These are phyloP conservation scores for Fusarium xylarioides DNA, from an alignment of 2,329 filamentous ascomycete species.

Conservation along the genomic window DNA sequence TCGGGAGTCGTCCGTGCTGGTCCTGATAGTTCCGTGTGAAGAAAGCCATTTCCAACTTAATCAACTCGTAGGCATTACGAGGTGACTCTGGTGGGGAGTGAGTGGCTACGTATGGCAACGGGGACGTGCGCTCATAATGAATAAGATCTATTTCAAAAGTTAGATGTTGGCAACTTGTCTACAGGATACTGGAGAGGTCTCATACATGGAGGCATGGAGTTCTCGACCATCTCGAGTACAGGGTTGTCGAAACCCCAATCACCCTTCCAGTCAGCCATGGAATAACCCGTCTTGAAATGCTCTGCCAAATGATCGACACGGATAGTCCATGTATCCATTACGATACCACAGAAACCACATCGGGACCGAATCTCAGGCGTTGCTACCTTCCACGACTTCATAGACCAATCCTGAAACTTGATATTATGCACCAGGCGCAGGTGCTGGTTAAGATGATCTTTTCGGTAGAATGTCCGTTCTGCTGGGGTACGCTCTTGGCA, in stretches of 20 bases:
- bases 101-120: conserved; percentile 62
- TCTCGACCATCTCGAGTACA: conserved; percentile 70
- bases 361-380: conserved; percentile 69
- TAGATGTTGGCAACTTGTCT: conserved; percentile 52
- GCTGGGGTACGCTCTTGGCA: conserved; percentile 72
- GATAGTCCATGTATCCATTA: conserved; percentile 69
- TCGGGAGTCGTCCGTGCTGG: conserved; percentile 52
- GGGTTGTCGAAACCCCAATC: conserved; percentile 73
- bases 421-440: conserved; percentile 69
- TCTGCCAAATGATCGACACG: conserved; percentile 72
- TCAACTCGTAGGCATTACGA: conserved; percentile 67
- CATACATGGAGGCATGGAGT: conserved; percentile 72
- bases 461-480: conserved; percentile 73
- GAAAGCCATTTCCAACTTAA: conserved; percentile 66
- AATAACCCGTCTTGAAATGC: conserved; percentile 72
- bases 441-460: conserved; percentile 74
- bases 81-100: conserved; percentile 56
- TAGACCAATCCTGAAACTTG: conserved; percentile 72
- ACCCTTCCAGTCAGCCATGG: conserved; percentile 76
- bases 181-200: conserved; percentile 49
- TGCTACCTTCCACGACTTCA: conserved; percentile 68
- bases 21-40: conserved; percentile 59
- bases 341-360: conserved; percentile 71
- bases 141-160: conserved; percentile 66
- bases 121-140: conserved; percentile 68